Evolutionary conservation across 306 rosid genomes (phyloP).

Genomic region (Sesbania bispinosa): DNA sequence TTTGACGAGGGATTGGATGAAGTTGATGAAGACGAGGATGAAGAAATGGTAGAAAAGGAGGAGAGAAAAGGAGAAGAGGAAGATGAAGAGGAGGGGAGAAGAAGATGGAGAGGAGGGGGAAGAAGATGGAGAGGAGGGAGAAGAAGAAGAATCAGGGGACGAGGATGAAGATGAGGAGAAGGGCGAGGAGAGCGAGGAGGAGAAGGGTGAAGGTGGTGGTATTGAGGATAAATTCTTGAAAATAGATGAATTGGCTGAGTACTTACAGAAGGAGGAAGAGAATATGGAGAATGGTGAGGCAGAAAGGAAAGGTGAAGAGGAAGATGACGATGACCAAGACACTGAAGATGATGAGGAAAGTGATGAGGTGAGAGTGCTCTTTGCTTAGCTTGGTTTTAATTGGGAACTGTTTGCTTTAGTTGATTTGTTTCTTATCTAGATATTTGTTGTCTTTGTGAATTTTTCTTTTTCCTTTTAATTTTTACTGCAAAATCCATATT

Average conservation of each 20-base stretch:
- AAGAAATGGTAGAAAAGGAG: constrained; percentile 2
- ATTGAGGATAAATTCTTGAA: constrained; percentile 76
- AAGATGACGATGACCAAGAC: constrained; percentile 26
- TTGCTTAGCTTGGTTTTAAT: background rate
- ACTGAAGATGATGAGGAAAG: constrained; percentile 51
- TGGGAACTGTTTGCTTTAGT: background rate
- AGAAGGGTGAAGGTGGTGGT: constrained; percentile 40
- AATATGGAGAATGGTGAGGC: constrained; percentile 50
- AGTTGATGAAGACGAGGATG: constrained; percentile 42
- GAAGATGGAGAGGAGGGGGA: background rate
- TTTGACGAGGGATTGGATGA: constrained; percentile 54
- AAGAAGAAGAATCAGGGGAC: constrained; percentile 20
- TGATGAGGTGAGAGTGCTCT: constrained; percentile 44
- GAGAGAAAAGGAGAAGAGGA: background rate
- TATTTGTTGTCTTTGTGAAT: background rate
- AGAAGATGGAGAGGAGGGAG: constrained; percentile 1
- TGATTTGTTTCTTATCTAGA: background rate
- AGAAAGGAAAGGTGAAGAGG: constrained; percentile 24
- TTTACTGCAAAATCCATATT: background rate
- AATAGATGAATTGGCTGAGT: constrained; percentile 63
- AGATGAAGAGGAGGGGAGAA: too few relatives aligned
- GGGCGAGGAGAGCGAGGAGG: background rate
- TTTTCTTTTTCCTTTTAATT: background rate
- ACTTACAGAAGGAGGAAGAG: constrained; percentile 62
- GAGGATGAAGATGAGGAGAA: too few relatives aligned